Evolutionary conservation across 2,329 filamentous ascomycete species (phyloP).

Genomic region (Fusarium oligoseptatum): DNA sequence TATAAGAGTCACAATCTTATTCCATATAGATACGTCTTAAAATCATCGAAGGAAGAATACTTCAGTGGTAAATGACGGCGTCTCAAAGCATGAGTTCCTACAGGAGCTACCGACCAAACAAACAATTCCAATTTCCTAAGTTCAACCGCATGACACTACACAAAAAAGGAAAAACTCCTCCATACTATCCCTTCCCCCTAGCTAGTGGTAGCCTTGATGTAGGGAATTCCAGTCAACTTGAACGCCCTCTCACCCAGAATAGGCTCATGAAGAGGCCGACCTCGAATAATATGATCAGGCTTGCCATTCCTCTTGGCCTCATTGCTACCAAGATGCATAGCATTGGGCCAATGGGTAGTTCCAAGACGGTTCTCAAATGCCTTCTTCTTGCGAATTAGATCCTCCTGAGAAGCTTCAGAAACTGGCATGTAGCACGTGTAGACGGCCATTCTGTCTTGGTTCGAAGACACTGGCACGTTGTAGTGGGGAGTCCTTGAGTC

Average conservation of each 20-base stretch:
- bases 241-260: conserved; percentile 33
- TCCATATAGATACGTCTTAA: no score
- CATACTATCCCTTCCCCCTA: neutral
- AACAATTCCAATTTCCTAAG: no score
- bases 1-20: no score
- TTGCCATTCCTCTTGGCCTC: conserved; percentile 39
- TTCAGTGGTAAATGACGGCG: no score
- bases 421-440: conserved; percentile 47
- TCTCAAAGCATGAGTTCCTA: no score
- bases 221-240: conserved; percentile 43
- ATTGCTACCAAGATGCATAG: conserved; percentile 33
- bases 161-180: no score
- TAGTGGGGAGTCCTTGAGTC: conserved; percentile 57
- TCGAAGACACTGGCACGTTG: conserved; percentile 52
- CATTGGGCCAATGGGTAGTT: conserved; percentile 60
- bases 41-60: no score
- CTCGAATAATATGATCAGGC: conserved; percentile 33
- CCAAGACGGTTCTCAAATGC: conserved; percentile 54
- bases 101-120: no score
- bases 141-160: no score
- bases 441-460: conserved; percentile 55
- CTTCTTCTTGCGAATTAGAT: conserved; percentile 56
- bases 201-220: conserved; percentile 23
- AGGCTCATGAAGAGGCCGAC: conserved; percentile 35
- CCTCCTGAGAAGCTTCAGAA: conserved; percentile 47